Evolutionary conservation across 2,329 filamentous ascomycete genomes (phyloP), one percentile per base, ranked within the genome.

Genomic region (Penicillium sp.): DNA sequence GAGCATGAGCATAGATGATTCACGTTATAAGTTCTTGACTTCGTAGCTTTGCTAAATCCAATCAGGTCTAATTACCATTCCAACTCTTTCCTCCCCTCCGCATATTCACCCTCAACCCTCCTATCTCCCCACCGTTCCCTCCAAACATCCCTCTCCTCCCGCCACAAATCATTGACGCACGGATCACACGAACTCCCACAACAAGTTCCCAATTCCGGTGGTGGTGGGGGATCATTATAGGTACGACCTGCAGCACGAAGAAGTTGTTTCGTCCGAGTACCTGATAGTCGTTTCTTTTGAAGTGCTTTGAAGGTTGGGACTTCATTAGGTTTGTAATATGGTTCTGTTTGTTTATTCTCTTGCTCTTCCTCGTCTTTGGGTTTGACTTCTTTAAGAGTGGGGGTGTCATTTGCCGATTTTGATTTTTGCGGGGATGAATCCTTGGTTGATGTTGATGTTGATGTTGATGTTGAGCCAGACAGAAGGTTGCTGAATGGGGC

Each of bases 161-260:
- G 63, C 71, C 71, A 74, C 2, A 74, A 48, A 64, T 72, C 70
- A 57, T 61, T 72, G 37, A 74, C 72, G 45, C 72, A 74, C 6
- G 72, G 72, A 59, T 73, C 71, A 53, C 72, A 74, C 47, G 72
- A 72, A 33, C 72, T 74, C 27, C 72, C 72, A 62, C 72, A 74
- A n/a, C 72, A 74, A 13, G 65, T 62, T 1, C 72, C 72, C 14
- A 72, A 55, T 3, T 64, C 71, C 14, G 71, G 71, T 13, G 65
- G 67, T 6, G 71, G 71, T 4, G 72, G 72, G 3, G 72, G 71
- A 54, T 74, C 69, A 53, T 74, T 60, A 37, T 66, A 54, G 1
- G 45, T 63, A 16, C 71, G 67, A 4, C 64, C 65, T 11, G 68
- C 71, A 1, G 71, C 71, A 16, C 68, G 67, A 11, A 72, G 52